These are phyloP conservation scores for Elsinoe arachidis DNA, from an alignment of 2,329 filamentous ascomycete species.

Conservation along the genomic window DNA sequence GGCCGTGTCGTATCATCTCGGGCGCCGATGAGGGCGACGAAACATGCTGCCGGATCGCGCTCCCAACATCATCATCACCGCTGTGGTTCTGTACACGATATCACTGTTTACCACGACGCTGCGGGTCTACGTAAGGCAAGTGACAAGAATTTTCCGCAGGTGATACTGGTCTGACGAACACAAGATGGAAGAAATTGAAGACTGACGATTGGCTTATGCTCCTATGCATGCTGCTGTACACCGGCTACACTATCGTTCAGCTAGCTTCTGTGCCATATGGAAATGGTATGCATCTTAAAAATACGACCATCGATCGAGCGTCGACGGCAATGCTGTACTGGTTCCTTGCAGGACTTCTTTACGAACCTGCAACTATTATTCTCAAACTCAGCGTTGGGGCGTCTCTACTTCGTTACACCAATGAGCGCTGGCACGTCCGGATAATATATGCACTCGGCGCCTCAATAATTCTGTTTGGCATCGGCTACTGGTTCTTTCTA, in stretches of 20 bases:
- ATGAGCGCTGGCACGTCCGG: constrained; percentile 32
- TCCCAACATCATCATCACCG: background rate
- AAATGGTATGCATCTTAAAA: constrained; percentile 26
- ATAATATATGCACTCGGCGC: constrained; percentile 36
- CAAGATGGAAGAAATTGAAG: constrained; percentile 22
- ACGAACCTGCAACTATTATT: constrained; percentile 37
- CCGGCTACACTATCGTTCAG: constrained; percentile 27
- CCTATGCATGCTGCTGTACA: constrained; percentile 25
- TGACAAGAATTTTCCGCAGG: background rate
- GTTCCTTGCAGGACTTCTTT: constrained; percentile 44
- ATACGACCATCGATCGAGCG: constrained; percentile 17
- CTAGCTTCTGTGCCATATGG: constrained; percentile 27
- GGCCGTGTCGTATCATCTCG: background rate
- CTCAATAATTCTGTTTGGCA: constrained; percentile 34
- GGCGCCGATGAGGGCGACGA: no score
- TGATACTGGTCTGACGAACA: background rate
- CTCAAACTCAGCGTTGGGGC: constrained; percentile 42
- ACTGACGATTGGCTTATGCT: constrained; percentile 30
- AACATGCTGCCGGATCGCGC: background rate
- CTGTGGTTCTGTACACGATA: background rate
- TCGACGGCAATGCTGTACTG: constrained; percentile 28
- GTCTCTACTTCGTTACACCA: constrained; percentile 43
- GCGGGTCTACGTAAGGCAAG: background rate
- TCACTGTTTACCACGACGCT: background rate
- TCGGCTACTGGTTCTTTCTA: constrained; percentile 41